Conservation (phyloP, 164 flowering plant species). For the Sextonia rubra region DNA sequence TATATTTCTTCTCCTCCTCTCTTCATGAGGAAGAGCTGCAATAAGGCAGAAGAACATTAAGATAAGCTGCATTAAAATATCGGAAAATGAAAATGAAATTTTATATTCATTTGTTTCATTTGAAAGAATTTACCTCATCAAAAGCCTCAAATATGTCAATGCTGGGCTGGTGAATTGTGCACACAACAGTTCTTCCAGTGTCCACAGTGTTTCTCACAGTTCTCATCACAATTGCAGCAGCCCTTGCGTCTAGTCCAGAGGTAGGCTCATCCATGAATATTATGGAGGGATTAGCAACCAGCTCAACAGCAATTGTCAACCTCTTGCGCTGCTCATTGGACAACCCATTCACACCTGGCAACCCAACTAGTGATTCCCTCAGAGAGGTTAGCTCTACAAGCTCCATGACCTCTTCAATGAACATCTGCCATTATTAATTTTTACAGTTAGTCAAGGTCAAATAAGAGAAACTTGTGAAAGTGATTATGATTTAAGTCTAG, state of each 20-base stretch:
- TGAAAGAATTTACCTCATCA: constrained; percentile 36
- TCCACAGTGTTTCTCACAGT: constrained; percentile 50
- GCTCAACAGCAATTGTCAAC: constrained; percentile 51
- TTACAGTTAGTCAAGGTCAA: background rate
- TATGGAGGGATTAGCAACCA: constrained; percentile 53
- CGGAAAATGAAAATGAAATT: background rate
- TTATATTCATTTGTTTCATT: background rate
- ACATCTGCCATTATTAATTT: constrained; percentile 28
- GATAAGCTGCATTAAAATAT: background rate
- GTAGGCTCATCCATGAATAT: constrained; percentile 64
- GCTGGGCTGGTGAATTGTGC: constrained; percentile 70
- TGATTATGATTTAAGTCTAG: background rate
- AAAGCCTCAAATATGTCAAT: constrained; percentile 58
- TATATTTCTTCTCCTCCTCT: constrained; percentile 60
- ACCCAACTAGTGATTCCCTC: constrained; percentile 35
- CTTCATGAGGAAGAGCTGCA: constrained; percentile 52
- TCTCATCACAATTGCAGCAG: constrained; percentile 63
- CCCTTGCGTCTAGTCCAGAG: constrained; percentile 56
- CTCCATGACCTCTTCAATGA: constrained; percentile 49
- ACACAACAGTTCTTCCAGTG: constrained; percentile 55
- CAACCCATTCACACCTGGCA: constrained; percentile 44
- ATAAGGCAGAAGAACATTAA: background rate
- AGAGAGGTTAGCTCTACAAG: constrained; percentile 39
- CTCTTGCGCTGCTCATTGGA: constrained; percentile 58
- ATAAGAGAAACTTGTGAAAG: background rate